Percentiles rank a stretch among this genome's conserved stretches.
Conservation (phyloP, 1,139 yeast species). For the Sugiyamaella pinicola region DNA sequence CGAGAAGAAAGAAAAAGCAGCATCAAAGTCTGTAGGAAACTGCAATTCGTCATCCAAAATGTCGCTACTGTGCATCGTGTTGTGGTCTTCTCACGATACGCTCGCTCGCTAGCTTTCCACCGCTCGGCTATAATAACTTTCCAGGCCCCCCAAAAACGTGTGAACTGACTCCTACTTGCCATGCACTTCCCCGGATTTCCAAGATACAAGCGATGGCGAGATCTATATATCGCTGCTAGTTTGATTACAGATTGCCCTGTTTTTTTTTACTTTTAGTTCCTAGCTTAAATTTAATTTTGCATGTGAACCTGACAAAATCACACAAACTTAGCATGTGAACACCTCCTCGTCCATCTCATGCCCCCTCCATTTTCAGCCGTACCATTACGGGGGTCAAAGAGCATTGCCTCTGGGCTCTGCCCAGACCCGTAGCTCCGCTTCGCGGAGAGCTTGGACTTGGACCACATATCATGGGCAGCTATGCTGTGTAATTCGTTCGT, state of each 20-base stretch:
- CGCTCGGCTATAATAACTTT: not conserved
- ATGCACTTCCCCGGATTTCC: not conserved
- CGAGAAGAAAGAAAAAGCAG: conserved; percentile 30
- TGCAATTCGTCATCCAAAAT: conserved; percentile 17
- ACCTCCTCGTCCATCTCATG: not conserved
- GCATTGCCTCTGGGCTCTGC: conserved; percentile 3
- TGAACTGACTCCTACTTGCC: too few species aligned
- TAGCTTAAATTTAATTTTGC: not conserved
- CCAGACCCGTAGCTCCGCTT: conserved; percentile 7
- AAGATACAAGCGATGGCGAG: not conserved
- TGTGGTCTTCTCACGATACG: not conserved
- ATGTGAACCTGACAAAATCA: conserved; percentile 11
- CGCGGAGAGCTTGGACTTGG: conserved; percentile 1
- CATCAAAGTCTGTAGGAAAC: conserved; percentile 27
- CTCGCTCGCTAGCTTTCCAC: not conserved
- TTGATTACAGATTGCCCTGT: not conserved
- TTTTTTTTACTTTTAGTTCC: not conserved
- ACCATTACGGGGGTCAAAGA: not conserved
- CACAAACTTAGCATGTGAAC: conserved; percentile 9
- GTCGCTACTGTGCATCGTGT: conserved; percentile 6
- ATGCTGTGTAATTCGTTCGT: too few species aligned
- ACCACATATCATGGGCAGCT: conserved; percentile 1
- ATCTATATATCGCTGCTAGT: not conserved
- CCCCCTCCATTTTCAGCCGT: not conserved
- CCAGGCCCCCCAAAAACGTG: too few species aligned